Base-by-base conservation (phyloP, 371 early-diverging fungal genomes). In the Apophysomyces sp. region DNA sequence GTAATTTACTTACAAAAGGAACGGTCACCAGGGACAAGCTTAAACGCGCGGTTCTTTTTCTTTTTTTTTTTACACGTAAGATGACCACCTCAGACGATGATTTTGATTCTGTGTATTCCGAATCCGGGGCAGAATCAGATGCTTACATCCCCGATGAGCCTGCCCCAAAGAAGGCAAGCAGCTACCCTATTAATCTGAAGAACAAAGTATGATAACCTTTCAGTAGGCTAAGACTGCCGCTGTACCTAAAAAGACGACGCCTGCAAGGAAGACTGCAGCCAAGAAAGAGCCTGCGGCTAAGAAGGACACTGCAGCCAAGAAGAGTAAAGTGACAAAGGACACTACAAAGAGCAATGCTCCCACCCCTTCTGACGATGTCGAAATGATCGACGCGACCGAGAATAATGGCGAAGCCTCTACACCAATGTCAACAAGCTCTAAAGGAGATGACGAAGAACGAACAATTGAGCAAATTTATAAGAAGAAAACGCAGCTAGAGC, bases 401-500 rank as follows among this genome's bases (percentile, higher is more conserved):
- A 12, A 52, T n/a, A 60, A 51, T 31, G 49, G 36, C 39, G 58
- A n/a, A 18, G 15, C 44, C 16, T 59, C 59, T 5, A 51, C 49
- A n/a, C 52, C 59, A 29, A 13, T 55, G 3, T 44, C 51, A 32
- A 18, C 60, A 9, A 49, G 39, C 13, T 36, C 60, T 6, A 51
- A 58, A 16, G 62, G 51, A 24, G 60, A 63, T 31, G 52, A 57
- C 30, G 67, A 66, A 24, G 41, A 71, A 2, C 83, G 85, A 57
- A 82, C 91, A 0, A 77, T 98, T 52, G 98, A 98, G 73, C 93
- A 99, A 67, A 96, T 93, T 29, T 99, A 99, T 73, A 98, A 99
- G 70, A 99, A 98, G 72, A 99, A 98, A 73, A 92, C 98, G 4
- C 99, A 97, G 52, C 76, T 99, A 16, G 99, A 99, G 77, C 99